Percentiles rank a stretch among this genome's conserved stretches.
Evolutionary conservation across 225 moss, liverwort and hornwort genomes (phyloP).

Genomic region (Physcomitrium patens): DNA sequence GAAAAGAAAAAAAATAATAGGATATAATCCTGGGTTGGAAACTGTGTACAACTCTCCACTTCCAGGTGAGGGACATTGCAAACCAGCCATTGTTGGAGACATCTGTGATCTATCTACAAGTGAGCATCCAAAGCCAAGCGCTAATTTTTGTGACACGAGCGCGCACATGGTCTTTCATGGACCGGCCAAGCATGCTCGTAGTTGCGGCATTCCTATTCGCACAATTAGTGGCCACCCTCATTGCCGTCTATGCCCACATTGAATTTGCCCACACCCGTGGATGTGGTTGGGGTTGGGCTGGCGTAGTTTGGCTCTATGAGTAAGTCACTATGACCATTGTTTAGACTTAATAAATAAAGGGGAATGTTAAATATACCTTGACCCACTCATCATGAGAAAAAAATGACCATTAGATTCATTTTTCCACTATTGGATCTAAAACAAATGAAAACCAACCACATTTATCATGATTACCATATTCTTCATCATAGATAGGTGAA

Average conservation of each 20-base stretch:
- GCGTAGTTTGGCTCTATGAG: constrained; percentile 79
- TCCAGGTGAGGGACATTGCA: constrained; percentile 56
- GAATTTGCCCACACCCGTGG: constrained; percentile 68
- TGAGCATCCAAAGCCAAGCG: constrained; percentile 73
- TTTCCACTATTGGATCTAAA: no score
- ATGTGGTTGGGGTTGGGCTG: constrained; percentile 86
- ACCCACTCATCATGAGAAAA: no score
- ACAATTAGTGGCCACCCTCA: constrained; percentile 70
- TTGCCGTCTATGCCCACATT: constrained; percentile 79
- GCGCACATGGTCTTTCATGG: constrained; percentile 70
- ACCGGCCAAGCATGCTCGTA: constrained; percentile 58
- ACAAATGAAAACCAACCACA: no score
- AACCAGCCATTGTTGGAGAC: constrained; percentile 48
- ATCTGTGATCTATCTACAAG: constrained; percentile 73
- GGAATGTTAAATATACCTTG: no score
- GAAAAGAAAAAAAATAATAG: no score
- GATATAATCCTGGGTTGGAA: no score
- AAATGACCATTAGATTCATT: no score
- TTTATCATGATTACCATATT: no score
- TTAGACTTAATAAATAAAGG: no score
- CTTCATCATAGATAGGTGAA: no score
- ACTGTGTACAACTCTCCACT: no score
- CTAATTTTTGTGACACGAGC: constrained; percentile 75
- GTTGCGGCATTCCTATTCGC: constrained; percentile 62
- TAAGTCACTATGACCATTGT: constrained; percentile 29